Evolutionary conservation across 441 rosid genomes (phyloP).

Genomic region (Jatropha podagrica): DNA sequence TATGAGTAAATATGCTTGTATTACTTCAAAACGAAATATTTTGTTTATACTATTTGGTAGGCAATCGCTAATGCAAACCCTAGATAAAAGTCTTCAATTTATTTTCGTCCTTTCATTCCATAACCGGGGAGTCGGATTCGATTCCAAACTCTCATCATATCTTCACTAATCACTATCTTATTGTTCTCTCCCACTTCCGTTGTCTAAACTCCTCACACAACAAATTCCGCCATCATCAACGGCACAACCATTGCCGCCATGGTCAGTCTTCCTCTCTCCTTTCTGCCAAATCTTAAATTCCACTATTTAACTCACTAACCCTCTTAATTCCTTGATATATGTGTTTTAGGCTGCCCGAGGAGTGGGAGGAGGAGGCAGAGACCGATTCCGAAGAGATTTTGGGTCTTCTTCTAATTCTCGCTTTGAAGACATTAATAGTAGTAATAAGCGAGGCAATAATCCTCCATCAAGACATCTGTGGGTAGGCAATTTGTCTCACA

Average conservation of each 20-base stretch:
- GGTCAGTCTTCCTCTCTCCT: slow-evolving; percentile 13
- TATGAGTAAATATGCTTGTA: no score
- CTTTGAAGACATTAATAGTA: slow-evolving; percentile 28
- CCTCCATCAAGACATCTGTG: slow-evolving; percentile 94
- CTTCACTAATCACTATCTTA: not conserved
- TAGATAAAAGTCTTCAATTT: not conserved
- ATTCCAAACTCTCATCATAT: not conserved
- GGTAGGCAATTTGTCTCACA: slow-evolving; percentile 85
- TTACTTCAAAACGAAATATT: no score
- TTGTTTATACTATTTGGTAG: no score
- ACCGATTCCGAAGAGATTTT: slow-evolving; percentile 48
- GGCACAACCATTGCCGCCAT: slow-evolving; percentile 4
- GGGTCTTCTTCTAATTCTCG: slow-evolving; percentile 28
- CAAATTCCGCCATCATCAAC: not conserved
- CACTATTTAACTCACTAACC: not conserved
- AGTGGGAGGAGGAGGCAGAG: slow-evolving; percentile 45
- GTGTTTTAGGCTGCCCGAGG: slow-evolving; percentile 43
- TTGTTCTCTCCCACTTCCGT: not conserved
- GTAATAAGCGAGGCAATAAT: slow-evolving; percentile 23
- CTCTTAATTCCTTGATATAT: slow-evolving; percentile 15
- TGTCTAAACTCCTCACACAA: not conserved
- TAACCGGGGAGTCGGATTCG: not conserved
- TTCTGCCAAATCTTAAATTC: not conserved
- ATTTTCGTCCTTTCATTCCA: not conserved
- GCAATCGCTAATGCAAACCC: not conserved